Evolutionary conservation across 306 rosid species (phyloP), one percentile per base, ranked within the genome.

Genomic region (Dalbergia cultrata): DNA sequence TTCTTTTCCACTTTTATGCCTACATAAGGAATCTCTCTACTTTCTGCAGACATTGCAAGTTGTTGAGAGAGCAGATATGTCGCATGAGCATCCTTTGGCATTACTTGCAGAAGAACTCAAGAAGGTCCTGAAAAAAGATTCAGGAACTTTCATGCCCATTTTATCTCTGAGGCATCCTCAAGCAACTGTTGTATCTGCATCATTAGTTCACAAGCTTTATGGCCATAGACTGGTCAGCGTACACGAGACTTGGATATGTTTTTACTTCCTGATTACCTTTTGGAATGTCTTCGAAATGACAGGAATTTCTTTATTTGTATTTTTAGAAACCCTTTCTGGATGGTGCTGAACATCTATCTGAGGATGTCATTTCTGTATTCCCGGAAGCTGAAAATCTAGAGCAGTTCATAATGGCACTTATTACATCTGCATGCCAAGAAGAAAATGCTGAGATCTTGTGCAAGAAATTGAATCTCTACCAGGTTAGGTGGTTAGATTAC

Each of bases 331-430:
- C 98, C 61, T 95, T 93, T 83, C 86, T 92, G 71, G 97, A 91
- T 67, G 80, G 86, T 73, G 93, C 95, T 62, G 99, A 95, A 76
- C 99, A 95, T 86, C 88, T 95, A 79, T 87, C 90, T 0, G 97
- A 93, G 91, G 99, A 95, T 85, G 97, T 88, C 77, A 91, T 95
- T 71, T 90, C 98, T 53, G 98, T 95, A 53, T 95, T 93, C 76
- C 99, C 98, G 7, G 98, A 92, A 62, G 98, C 99, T 75, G 97
- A 95, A 74, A 86, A 87, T 85, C 98, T 95, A 43, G 99, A 95
- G 88, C 97, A 93, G 76, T 90, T 85, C 81, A 83, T 93, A 85
- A 72, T 92, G 88, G 88, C 87, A 64, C 92, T 91, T 82, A 90
- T 95, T 67, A 75, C 74, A 61, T 93, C 97, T 39, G 84, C 60